These are phyloP conservation scores for Castanospermum australe DNA, from an alignment of 306 rosid genomes.

Conservation along the genomic window DNA sequence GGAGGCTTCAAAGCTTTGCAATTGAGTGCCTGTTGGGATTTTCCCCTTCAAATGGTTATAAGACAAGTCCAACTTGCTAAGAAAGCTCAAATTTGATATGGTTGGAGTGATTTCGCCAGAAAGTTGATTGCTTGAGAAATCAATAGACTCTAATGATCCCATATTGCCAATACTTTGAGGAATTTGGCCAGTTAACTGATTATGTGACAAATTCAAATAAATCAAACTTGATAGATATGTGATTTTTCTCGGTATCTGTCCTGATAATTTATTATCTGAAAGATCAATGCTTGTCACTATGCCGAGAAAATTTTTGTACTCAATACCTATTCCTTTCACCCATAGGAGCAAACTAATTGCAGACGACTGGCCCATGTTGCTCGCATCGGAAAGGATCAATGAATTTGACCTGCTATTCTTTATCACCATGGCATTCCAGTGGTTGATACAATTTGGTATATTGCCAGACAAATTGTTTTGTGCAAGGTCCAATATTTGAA, in stretches of 20 bases:
- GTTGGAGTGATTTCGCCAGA: slow-evolving; percentile 16
- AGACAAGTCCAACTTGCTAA: slow-evolving; percentile 9
- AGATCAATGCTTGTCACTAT: no score
- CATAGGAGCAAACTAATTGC: neutral
- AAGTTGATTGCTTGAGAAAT: slow-evolving; percentile 24
- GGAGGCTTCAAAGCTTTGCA: no score
- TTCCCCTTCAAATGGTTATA: neutral
- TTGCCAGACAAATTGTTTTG: slow-evolving; percentile 13
- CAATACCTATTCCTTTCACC: neutral
- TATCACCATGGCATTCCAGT: slow-evolving; percentile 14
- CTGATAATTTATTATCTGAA: no score
- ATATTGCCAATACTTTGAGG: slow-evolving; percentile 17
- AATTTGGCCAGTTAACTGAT: neutral
- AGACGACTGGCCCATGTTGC: no score
- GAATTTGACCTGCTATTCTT: neutral
- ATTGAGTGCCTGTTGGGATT: slow-evolving; percentile 15
- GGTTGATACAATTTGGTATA: slow-evolving; percentile 30
- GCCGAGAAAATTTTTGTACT: no score
- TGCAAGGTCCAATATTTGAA: slow-evolving; percentile 29
- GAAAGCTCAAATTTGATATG: neutral
- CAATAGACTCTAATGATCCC: neutral
- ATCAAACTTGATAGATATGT: no score
- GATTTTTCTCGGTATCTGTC: no score
- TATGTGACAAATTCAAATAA: slow-evolving; percentile 5
- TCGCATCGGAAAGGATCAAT: neutral